Evolutionary conservation across 2,329 filamentous ascomycete species (phyloP).

Genomic region (Claviceps maximensis): DNA sequence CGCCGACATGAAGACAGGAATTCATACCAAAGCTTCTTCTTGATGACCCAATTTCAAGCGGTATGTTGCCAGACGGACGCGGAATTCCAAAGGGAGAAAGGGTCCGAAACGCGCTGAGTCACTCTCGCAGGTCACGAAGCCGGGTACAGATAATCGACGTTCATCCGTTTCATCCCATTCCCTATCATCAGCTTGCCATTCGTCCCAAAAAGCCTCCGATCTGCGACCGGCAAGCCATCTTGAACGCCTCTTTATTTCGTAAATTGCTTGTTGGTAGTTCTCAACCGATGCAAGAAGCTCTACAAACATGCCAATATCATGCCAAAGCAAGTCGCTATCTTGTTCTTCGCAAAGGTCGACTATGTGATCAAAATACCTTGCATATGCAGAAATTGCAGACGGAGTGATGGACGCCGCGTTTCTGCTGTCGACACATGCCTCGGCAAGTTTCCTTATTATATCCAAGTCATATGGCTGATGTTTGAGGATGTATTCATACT

Average conservation of each 20-base stretch:
- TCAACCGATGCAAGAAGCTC: constrained; percentile 60
- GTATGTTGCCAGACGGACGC: constrained; percentile 72
- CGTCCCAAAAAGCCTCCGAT: constrained; percentile 66
- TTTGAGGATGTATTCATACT: constrained; percentile 43
- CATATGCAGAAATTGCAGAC: constrained; percentile 35
- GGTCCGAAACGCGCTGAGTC: constrained; percentile 51
- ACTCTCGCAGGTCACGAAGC: constrained; percentile 44
- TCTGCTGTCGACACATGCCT: constrained; percentile 40
- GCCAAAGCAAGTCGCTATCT: constrained; percentile 47
- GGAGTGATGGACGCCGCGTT: constrained; percentile 26
- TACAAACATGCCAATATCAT: constrained; percentile 72
- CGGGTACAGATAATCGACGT: constrained; percentile 48
- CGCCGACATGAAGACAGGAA: background rate
- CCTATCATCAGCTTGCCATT: constrained; percentile 57
- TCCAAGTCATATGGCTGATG: constrained; percentile 39
- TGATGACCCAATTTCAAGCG: constrained; percentile 57
- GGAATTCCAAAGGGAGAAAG: constrained; percentile 66
- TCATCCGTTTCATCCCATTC: constrained; percentile 74
- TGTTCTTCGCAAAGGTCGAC: constrained; percentile 18
- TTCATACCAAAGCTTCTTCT: constrained; percentile 60
- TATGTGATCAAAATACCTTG: constrained; percentile 31
- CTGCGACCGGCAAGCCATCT: constrained; percentile 72
- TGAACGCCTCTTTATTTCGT: constrained; percentile 55
- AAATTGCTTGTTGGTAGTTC: constrained; percentile 52
- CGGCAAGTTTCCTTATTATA: constrained; percentile 41